Conservation (phyloP, 768 basidiomycete genomes). For the Pleurotus cornucopiae region DNA sequence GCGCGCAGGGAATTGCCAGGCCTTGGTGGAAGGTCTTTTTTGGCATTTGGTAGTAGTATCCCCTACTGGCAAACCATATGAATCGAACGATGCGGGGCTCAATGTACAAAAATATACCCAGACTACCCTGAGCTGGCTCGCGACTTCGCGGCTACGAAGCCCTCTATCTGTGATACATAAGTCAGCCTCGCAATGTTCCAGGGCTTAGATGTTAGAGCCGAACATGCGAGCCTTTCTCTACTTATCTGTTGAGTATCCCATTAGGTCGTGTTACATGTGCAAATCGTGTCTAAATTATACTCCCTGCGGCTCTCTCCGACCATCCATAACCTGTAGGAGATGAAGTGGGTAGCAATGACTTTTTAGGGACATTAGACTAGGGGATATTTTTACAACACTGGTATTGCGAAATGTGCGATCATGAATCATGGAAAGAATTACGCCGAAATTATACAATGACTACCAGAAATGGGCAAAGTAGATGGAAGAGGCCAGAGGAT, state of each 20-base stretch:
- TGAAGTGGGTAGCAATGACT: conserved; percentile 1
- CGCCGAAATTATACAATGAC: no score
- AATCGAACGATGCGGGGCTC: not conserved
- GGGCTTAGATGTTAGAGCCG: not conserved
- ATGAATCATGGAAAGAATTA: not conserved
- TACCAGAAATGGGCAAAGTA: no score
- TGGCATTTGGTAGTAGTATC: conserved; percentile 56
- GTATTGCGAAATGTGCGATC: no score
- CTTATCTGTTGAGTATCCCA: not conserved
- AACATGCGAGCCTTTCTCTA: conserved; percentile 2
- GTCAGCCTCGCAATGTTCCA: not conserved
- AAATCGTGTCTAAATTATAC: not conserved
- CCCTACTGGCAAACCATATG: not conserved
- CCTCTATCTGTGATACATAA: not conserved
- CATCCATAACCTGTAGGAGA: conserved; percentile 3
- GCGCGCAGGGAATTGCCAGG: conserved; percentile 67
- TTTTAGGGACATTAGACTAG: not conserved
- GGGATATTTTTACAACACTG: no score
- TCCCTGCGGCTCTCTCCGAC: conserved; percentile 8
- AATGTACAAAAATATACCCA: not conserved
- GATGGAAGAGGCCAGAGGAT: not conserved
- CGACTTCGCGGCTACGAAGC: not conserved
- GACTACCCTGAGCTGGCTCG: not conserved
- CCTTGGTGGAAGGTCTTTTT: conserved; percentile 87
- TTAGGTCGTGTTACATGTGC: conserved; percentile 1